Base-by-base conservation (phyloP, 768 basidiomycete species). In the Neoboletus magnificus region DNA sequence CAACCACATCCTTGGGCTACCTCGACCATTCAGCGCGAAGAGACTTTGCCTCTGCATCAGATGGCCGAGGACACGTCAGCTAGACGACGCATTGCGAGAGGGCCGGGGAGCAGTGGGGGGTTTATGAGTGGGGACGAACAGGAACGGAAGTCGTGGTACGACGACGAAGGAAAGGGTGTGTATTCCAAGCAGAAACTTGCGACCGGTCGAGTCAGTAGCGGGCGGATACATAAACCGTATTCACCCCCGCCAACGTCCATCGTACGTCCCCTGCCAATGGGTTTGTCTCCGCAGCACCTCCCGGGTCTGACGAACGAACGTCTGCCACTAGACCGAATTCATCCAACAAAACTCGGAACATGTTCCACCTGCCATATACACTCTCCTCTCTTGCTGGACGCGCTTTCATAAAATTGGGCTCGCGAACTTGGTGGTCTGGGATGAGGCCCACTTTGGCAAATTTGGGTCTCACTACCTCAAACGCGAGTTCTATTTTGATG, bases 391-490 rank as follows among this genome's bases (percentile, higher is more conserved):
- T 12, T 94, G 96, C 77, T 93, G 91, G 83, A 97, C 96, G 6
- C 87, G 95, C 29, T 96, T 89, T 73, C 89, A 95, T 77, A 82
- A 87, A 63, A 99, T 99, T 45, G 96, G 97, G 13, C 82, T 85
- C 53, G 81, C 91, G 33, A 82, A 88, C 66, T 68, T 82, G 60
- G 96, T 99, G 72, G 85, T 98, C 56, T 98, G 96, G 97, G 97
- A 99, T 72, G 97, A 99, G 78, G 96, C 97, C 37, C 97, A 99
- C 73, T 99, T 98, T 73, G 97, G 97, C 63, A 98, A 99, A 75
- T 98, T 99, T 74, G 97, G 93, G 48, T 92, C 92, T 48, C 89
- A 98, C 73, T 98, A 99, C 73, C 85, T 99, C 73, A 97, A 98
- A 73, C 90, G 94, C 66, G 93, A 97, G 71, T 98, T 98, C 75